phyloP scores from a whole-genome alignment of 192 early-diverging fungal genomes.

The Chytriomyces confervae region DNA sequence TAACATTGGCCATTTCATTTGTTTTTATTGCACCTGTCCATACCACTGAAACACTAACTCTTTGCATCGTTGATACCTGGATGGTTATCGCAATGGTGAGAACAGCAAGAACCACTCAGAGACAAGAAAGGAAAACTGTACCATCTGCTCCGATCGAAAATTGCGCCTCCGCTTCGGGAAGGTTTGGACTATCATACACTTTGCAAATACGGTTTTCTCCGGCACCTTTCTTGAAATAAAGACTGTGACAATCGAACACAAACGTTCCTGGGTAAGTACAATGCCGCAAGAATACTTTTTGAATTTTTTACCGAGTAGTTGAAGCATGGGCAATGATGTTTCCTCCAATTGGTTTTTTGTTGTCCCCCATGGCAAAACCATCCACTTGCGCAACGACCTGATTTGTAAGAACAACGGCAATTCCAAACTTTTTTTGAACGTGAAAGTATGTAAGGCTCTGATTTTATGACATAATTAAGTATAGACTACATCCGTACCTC shows the following conservation, averaged over 20 bases:
- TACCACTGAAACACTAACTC: background rate
- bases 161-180: constrained; percentile 88
- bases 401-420: constrained; percentile 97
- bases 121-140: constrained; percentile 54
- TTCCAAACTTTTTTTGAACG: constrained; percentile 74
- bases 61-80: constrained; percentile 15
- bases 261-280: background rate
- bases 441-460: background rate
- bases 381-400: constrained; percentile 96
- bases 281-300: background rate
- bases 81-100: background rate
- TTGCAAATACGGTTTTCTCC: constrained; percentile 94
- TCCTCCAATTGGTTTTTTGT: constrained; percentile 96
- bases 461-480: background rate
- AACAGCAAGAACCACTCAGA: background rate
- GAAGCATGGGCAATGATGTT: constrained; percentile 99
- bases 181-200: constrained; percentile 94
- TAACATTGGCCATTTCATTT: no score
- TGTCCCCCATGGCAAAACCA: constrained; percentile 73
- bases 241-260: constrained; percentile 44
- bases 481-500: constrained; percentile 60
- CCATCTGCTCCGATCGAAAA: constrained; percentile 92
- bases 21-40: no score
- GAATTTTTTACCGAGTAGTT: constrained; percentile 76
- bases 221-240: constrained; percentile 90